Percentiles rank a stretch among this genome's conserved stretches.
These are phyloP conservation scores for Phaffomyces thermotolerans DNA, from an alignment of 805 yeast genomes.

Conservation along the genomic window DNA sequence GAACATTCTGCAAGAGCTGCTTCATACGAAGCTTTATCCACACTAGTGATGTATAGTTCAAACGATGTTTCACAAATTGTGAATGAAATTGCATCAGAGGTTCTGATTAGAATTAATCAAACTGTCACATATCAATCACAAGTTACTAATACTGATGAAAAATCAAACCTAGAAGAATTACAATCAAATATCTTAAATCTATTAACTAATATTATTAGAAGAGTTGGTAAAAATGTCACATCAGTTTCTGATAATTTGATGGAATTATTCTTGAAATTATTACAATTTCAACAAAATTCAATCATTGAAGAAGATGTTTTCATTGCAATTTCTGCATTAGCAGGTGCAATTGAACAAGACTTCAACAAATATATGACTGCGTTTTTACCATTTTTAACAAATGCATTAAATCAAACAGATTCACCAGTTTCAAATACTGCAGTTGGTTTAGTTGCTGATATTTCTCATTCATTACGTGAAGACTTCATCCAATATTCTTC, in stretches of 20 bases:
- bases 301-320: constrained; percentile 91
- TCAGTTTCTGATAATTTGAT: constrained; percentile 77
- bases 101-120: constrained; percentile 61
- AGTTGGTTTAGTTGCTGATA: constrained; percentile 91
- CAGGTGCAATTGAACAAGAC: constrained; percentile 65
- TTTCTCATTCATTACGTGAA: constrained; percentile 79
- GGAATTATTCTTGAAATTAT: constrained; percentile 70
- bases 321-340: constrained; percentile 85
- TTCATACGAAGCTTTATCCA: constrained; percentile 90
- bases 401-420: constrained; percentile 76
- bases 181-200: constrained; percentile 51
- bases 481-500: constrained; percentile 67
- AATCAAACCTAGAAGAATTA: constrained; percentile 74
- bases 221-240: constrained; percentile 59
- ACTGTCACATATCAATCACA: constrained; percentile 58
- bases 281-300: constrained; percentile 54
- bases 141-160: constrained; percentile 60
- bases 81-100: constrained; percentile 67
- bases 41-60: constrained; percentile 71
- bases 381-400: constrained; percentile 74
- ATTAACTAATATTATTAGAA: constrained; percentile 35
- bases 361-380: constrained; percentile 74
- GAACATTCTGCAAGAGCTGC: constrained; percentile 87
- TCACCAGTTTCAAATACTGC: constrained; percentile 83
- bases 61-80: constrained; percentile 61